Evolutionary conservation across 163 green algal genomes (phyloP), one percentile per base, ranked within the genome.

Genomic region (Botryococcus braunii): DNA sequence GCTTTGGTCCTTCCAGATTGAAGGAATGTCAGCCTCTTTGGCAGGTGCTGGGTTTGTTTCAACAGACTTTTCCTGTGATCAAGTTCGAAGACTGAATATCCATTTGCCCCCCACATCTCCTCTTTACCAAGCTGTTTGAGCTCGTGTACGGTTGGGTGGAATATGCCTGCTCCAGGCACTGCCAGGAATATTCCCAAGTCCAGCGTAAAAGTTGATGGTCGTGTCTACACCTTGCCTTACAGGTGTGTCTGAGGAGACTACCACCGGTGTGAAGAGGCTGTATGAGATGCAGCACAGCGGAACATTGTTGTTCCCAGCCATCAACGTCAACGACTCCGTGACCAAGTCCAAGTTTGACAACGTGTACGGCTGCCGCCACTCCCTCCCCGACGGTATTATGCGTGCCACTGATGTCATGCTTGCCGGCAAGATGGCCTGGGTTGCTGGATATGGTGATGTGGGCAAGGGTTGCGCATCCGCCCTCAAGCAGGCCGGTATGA

Each of bases 261-360:
- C 95, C 70, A 99, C 95, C 9, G 95, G 95, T 56, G 95, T 99
- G 35, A 98, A 99, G 93, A 82, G 95, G 61, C 80, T 99, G 77
- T 99, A 99, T 75, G 92, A 98, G 88, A 99, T 99, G 95, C 85
- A 91, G 71, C 61, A 38, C 32, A 62, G 49, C 31, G 50, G 50
- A 73, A 85, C 81, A 2, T 87, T 99, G 64, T 83, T 99, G 64
- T 97, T 99, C 90, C 95, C 95, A 21, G 94, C 93, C 79, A 99
- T 99, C 87, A 99, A 99, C 80, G 95, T 99, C 65, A 99, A 99
- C 84, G 95, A 99, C 89, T 96, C 88, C 9, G 95, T 99, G 35
- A 99, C 95, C 79, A 99, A 99, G 89, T 97, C 88, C 83, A 99
- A 99, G 89, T 99, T 99, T 65, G 95, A 99, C 88, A 99, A 99